Conservation (phyloP, 78 protist genomes). For the Dictyostelium firmibasis region DNA sequence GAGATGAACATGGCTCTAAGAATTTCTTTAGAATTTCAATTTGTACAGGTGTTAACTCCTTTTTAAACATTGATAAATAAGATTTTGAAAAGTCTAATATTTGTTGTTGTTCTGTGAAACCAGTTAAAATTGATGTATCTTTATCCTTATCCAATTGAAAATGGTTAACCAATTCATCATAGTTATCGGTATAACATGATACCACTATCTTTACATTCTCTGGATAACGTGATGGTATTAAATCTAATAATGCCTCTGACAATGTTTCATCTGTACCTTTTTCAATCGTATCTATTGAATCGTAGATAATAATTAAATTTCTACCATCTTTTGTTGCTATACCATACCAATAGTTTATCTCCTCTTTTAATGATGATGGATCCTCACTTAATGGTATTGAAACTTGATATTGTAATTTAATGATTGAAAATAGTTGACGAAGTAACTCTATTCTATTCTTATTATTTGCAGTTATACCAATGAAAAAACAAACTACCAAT, state of each 20-base stretch:
- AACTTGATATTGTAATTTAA: background rate
- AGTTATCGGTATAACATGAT: background rate
- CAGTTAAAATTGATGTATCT: background rate
- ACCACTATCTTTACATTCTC: background rate
- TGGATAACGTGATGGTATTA: background rate
- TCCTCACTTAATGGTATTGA: conserved; percentile 8
- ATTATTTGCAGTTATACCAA: conserved; percentile 24
- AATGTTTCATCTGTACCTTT: background rate
- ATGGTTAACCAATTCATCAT: background rate
- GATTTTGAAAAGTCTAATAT: background rate
- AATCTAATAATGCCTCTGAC: background rate
- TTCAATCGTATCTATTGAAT: conserved; percentile 32
- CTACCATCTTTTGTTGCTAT: conserved; percentile 29
- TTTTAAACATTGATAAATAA: background rate
- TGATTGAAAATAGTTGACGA: background rate
- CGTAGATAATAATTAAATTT: conserved; percentile 14
- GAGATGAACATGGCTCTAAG: background rate
- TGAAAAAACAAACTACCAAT: background rate
- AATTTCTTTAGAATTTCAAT: conserved; percentile 1
- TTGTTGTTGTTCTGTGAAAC: background rate
- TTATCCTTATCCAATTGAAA: background rate
- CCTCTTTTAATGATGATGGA: background rate
- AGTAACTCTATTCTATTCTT: conserved; percentile 15
- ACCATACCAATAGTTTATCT: conserved; percentile 35
- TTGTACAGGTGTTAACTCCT: conserved; percentile 15